Conservation (phyloP, 2,329 filamentous ascomycete species). For the Monilinia vaccinii-corymbosi region DNA sequence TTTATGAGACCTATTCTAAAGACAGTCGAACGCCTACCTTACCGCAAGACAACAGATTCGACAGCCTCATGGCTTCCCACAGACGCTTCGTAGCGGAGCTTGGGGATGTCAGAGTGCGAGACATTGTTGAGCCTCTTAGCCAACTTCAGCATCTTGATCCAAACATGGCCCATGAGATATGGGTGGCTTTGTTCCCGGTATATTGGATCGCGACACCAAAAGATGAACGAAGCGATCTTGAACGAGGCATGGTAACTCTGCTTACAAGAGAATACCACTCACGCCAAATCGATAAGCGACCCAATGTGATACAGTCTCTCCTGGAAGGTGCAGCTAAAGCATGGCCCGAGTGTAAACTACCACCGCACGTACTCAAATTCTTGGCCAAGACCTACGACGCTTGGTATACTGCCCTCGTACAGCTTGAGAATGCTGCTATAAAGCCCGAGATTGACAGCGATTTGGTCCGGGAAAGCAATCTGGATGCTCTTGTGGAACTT, state of each 20-base stretch:
- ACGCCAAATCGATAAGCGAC: conserved; percentile 86
- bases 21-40: conserved; percentile 55
- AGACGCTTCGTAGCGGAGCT: conserved; percentile 77
- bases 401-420: conserved; percentile 91
- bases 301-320: conserved; percentile 90
- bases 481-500: conserved; percentile 90
- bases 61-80: conserved; percentile 68
- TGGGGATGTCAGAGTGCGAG: conserved; percentile 76
- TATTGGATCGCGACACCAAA: conserved; percentile 83
- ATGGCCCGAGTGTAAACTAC: conserved; percentile 81
- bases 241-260: conserved; percentile 82
- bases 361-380: conserved; percentile 93
- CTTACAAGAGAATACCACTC: conserved; percentile 94
- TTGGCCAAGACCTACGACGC: conserved; percentile 88
- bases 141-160: conserved; percentile 88
- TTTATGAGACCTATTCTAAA: conserved; percentile 65
- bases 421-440: conserved; percentile 83
- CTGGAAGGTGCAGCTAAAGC: conserved; percentile 80
- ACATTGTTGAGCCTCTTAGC: conserved; percentile 79
- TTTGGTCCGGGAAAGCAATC: conserved; percentile 80
- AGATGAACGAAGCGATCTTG: conserved; percentile 83
- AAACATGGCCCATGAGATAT: conserved; percentile 76
- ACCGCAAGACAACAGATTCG: conserved; percentile 76
- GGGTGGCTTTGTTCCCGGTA: conserved; percentile 84
- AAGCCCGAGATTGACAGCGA: conserved; percentile 71